Evolutionary conservation across 148 eudicot species (phyloP).

Genomic region (Diospyros lotus): DNA sequence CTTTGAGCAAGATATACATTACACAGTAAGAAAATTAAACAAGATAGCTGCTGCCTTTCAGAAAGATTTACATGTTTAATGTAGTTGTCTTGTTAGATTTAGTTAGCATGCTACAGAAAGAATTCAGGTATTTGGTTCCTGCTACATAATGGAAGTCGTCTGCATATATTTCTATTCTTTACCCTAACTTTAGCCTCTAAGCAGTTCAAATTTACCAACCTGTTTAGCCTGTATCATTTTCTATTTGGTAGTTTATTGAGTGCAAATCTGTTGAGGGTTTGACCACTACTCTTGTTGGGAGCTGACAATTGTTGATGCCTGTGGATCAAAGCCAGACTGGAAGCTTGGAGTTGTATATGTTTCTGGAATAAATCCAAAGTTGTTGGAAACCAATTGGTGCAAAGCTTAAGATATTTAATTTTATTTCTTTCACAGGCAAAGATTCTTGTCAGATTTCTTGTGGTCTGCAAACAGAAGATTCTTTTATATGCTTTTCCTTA

Average conservation of each 20-base stretch:
- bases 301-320: background rate
- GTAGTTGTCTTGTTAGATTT: background rate
- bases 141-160: background rate
- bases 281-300: background rate
- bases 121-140: background rate
- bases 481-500: conserved; percentile 10
- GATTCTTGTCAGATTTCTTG: background rate
- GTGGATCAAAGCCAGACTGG: background rate
- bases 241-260: conserved; percentile 1
- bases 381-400: background rate
- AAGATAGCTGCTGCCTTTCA: conserved; percentile 93
- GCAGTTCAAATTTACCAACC: background rate
- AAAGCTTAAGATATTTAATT: background rate
- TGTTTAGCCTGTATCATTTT: background rate
- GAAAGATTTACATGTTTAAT: conserved; percentile 61
- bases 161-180: background rate
- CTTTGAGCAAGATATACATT: conserved; percentile 91
- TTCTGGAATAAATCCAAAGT: background rate
- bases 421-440: conserved; percentile 3
- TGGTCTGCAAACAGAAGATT: background rate
- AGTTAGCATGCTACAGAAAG: background rate
- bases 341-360: background rate
- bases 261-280: conserved; percentile 10
- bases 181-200: background rate
- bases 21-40: conserved; percentile 57